Conservation (phyloP, 768 basidiomycete genomes). For the Grammothele lineata region DNA sequence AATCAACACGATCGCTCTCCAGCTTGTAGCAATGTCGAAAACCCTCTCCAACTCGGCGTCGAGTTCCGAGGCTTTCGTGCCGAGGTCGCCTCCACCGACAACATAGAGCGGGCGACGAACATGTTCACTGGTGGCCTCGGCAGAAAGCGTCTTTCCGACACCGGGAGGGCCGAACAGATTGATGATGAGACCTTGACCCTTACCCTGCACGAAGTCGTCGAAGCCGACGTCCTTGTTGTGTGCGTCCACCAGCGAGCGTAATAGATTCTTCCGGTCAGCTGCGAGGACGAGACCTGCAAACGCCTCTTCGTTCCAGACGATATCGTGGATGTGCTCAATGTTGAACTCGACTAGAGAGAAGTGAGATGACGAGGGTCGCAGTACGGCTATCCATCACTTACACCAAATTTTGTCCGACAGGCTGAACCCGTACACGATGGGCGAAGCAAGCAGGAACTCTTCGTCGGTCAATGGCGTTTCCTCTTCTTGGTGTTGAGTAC, state of each 20-base stretch:
- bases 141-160: constrained; percentile 25
- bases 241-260: constrained; percentile 26
- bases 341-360: constrained; percentile 51
- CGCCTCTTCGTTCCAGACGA: constrained; percentile 33
- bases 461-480: constrained; percentile 29
- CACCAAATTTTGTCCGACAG: constrained; percentile 55
- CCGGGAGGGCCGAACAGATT: constrained; percentile 27
- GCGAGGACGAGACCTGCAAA: constrained; percentile 28
- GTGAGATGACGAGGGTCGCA: neutral
- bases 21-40: constrained; percentile 29
- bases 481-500: neutral
- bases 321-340: constrained; percentile 45
- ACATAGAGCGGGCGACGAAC: constrained; percentile 22
- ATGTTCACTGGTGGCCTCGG: constrained; percentile 23
- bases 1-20: constrained; percentile 31
- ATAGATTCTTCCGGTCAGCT: constrained; percentile 20
- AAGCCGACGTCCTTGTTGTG: constrained; percentile 21
- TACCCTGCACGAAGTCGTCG: constrained; percentile 30
- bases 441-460: constrained; percentile 51
- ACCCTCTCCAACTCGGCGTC: constrained; percentile 24
- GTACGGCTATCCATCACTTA: constrained; percentile 28
- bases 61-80: constrained; percentile 25
- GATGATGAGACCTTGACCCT: constrained; percentile 32
- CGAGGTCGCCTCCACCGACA: constrained; percentile 30
- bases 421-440: constrained; percentile 59